A percentile compares a stretch with the other conserved stretches of the same genome.
Conservation (phyloP, 495 filamentous ascomycete species). For the Tuber borchii region DNA sequence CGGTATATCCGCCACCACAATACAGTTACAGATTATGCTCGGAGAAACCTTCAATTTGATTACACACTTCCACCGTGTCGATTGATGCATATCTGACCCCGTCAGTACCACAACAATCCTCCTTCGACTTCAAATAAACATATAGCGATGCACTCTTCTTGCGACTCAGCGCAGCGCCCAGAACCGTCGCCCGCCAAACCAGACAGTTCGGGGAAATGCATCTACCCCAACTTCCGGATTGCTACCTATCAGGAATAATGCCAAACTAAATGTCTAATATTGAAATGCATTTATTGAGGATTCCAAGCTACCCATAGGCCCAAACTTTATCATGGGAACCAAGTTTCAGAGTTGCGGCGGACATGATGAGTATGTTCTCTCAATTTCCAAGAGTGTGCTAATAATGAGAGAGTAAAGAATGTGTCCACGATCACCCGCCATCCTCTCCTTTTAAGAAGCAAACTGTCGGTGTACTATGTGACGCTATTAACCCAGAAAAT, state of each 20-base stretch:
- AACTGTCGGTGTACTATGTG: conserved; percentile 28
- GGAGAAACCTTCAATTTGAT: conserved; percentile 19
- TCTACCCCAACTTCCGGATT: background rate
- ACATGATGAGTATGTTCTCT: background rate
- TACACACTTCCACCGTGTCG: background rate
- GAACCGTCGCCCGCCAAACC: background rate
- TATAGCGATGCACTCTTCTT: background rate
- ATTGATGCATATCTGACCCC: background rate
- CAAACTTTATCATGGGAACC: conserved; percentile 14
- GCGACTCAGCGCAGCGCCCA: background rate
- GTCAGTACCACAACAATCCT: background rate
- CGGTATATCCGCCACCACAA: conserved; percentile 9
- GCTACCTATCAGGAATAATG: background rate
- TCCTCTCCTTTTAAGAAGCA: conserved; percentile 22
- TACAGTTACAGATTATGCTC: background rate
- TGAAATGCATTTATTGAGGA: conserved; percentile 17
- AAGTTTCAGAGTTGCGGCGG: too few species aligned
- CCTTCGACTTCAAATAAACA: background rate
- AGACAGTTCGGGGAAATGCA: background rate
- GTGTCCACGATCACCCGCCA: conserved; percentile 14
- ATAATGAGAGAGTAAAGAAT: conserved; percentile 21
- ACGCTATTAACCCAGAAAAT: conserved; percentile 6
- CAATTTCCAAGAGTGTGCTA: background rate
- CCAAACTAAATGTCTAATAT: conserved; percentile 7
- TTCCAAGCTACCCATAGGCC: conserved; percentile 16